Percentiles rank a stretch among this genome's conserved stretches.
Conservation (phyloP, 805 yeast species). For the Candida rishiriensis region DNA sequence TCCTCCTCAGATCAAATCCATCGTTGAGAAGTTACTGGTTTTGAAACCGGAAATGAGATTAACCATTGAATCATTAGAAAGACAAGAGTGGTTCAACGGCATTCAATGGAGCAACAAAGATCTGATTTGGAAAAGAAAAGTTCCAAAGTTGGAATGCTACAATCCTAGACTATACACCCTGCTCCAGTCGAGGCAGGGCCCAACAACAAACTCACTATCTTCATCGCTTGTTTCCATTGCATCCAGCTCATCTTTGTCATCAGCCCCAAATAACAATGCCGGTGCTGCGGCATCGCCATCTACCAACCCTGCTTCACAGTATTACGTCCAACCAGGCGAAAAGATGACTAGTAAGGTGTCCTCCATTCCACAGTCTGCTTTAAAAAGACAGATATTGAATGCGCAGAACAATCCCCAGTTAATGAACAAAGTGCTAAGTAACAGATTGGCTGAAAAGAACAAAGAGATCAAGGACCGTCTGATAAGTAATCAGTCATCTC, state of each 20-base stretch:
- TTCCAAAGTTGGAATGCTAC: constrained; percentile 69
- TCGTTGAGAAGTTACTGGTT: constrained; percentile 62
- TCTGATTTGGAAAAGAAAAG: constrained; percentile 61
- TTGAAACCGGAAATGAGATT: constrained; percentile 69
- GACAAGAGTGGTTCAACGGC: constrained; percentile 66
- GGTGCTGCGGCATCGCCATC: too few relatives aligned
- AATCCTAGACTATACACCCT: constrained; percentile 34
- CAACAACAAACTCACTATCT: background rate
- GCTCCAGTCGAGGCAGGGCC: constrained; percentile 25
- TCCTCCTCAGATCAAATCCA: constrained; percentile 58
- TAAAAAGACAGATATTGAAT: constrained; percentile 28
- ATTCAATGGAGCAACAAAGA: constrained; percentile 65
- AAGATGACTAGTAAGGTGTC: constrained; percentile 23
- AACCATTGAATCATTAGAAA: constrained; percentile 51
- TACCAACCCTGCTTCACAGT: constrained; percentile 10
- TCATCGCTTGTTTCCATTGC: background rate
- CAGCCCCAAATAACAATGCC: background rate
- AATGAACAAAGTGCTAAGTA: constrained; percentile 31
- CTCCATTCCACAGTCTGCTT: constrained; percentile 24
- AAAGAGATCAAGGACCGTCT: constrained; percentile 22
- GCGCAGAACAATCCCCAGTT: constrained; percentile 30
- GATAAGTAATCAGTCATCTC: constrained; percentile 10
- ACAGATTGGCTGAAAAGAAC: constrained; percentile 29
- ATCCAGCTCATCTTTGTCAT: constrained; percentile 4
- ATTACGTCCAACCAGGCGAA: constrained; percentile 21